These are phyloP conservation scores for Cryptosporidium ubiquitum DNA, from an alignment of 169 alveolate species.

Conservation along the genomic window DNA sequence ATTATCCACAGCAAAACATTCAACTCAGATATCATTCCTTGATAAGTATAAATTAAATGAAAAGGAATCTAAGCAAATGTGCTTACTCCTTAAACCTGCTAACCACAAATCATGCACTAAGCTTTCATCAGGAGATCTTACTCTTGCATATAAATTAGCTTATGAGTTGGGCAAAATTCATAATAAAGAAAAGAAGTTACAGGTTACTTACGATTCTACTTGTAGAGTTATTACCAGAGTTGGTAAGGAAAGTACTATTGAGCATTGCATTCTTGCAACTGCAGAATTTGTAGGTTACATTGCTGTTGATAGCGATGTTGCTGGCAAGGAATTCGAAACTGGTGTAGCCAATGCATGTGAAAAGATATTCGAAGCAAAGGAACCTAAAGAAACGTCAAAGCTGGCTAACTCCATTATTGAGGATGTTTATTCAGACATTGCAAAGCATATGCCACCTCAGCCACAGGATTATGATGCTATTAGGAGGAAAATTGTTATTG, in stretches of 20 bases:
- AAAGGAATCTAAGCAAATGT: constrained; percentile 41
- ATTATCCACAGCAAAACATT: constrained; percentile 9
- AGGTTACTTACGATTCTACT: constrained; percentile 57
- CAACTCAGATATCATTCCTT: constrained; percentile 13
- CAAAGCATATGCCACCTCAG: constrained; percentile 70
- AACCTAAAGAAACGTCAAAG: constrained; percentile 19
- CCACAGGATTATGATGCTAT: constrained; percentile 44
- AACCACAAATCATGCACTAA: constrained; percentile 44
- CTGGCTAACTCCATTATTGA: constrained; percentile 20
- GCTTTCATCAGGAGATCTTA: constrained; percentile 33
- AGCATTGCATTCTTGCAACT: constrained; percentile 56
- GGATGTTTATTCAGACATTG: constrained; percentile 65
- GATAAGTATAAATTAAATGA: constrained; percentile 56
- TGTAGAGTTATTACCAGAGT: constrained; percentile 35
- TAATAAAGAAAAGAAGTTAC: constrained; percentile 13
- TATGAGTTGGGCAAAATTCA: constrained; percentile 37
- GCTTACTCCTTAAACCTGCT: constrained; percentile 61
- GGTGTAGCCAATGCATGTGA: constrained; percentile 45
- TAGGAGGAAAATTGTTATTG: constrained; percentile 23
- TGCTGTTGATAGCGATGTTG: constrained; percentile 54
- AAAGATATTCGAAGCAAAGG: constrained; percentile 41
- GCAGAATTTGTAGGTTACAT: constrained; percentile 68
- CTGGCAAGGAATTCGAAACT: constrained; percentile 42
- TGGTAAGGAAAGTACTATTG: constrained; percentile 32
- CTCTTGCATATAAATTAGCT: constrained; percentile 44